A percentile compares a stretch with the other conserved stretches of the same genome.
Conservation (phyloP, 2,329 filamentous ascomycete species). For the Waltergamsia citrina region DNA sequence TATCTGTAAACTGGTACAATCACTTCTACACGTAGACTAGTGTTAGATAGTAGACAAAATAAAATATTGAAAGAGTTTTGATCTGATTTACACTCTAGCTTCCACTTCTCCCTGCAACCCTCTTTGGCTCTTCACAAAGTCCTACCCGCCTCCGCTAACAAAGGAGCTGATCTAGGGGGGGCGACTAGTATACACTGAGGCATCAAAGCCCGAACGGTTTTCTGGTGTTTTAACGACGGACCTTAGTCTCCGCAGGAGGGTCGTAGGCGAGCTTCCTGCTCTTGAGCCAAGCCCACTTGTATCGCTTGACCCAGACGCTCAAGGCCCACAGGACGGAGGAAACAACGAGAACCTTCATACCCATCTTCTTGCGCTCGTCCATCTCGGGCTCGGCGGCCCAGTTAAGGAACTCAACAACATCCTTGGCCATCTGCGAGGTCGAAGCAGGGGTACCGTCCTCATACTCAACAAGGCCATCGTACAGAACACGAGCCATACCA, state of each 20-base stretch:
- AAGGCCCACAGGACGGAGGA: slow-evolving; percentile 71
- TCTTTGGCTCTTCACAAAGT: slow-evolving; percentile 11
- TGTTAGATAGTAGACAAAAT: slow-evolving; percentile 6
- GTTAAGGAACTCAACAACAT: slow-evolving; percentile 97
- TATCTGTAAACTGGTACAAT: too few relatives aligned
- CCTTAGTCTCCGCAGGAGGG: slow-evolving; percentile 52
- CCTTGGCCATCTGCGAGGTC: slow-evolving; percentile 99
- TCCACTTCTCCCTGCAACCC: slow-evolving; percentile 16
- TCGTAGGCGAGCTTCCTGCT: slow-evolving; percentile 87
- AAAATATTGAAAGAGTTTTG: slow-evolving; percentile 29
- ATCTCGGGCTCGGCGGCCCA: slow-evolving; percentile 98
- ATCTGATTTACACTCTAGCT: slow-evolving; percentile 43
- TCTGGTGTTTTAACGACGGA: slow-evolving; percentile 29
- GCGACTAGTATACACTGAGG: slow-evolving; percentile 32
- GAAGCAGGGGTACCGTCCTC: slow-evolving; percentile 92
- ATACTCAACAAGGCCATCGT: slow-evolving; percentile 95
- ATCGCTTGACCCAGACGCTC: slow-evolving; percentile 97
- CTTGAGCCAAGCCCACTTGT: slow-evolving; percentile 98
- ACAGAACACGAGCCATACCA: slow-evolving; percentile 96
- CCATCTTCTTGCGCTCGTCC: slow-evolving; percentile 99
- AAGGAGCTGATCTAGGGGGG: slow-evolving; percentile 30
- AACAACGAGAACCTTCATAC: slow-evolving; percentile 86
- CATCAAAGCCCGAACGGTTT: slow-evolving; percentile 7
- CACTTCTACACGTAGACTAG: too few relatives aligned
- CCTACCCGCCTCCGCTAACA: slow-evolving; percentile 30